Evolutionary conservation across 169 alveolate species (phyloP).

Genomic region (Theileria parva): DNA sequence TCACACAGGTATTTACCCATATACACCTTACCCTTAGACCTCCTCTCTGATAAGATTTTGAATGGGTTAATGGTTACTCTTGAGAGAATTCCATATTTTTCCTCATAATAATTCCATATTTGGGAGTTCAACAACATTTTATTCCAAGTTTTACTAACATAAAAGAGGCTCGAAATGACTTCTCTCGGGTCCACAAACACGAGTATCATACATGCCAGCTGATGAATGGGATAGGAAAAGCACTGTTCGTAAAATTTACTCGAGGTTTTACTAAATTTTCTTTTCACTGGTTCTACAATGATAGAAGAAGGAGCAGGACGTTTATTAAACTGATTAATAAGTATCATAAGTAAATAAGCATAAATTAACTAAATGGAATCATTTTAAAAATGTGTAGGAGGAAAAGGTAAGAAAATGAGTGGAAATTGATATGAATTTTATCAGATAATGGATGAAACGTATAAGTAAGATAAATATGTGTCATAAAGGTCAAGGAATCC

Average conservation of each 20-base stretch:
- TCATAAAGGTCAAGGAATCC: not conserved
- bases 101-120: conserved; percentile 15
- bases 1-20: conserved; percentile 10
- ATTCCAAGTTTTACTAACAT: conserved; percentile 12
- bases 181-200: conserved; percentile 11
- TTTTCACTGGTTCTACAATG: not conserved
- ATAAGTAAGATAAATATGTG: not conserved
- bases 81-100: conserved; percentile 16
- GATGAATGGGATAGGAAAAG: not conserved
- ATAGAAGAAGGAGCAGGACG: not conserved
- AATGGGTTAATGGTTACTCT: conserved; percentile 13
- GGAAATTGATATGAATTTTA: not conserved
- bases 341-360: not conserved
- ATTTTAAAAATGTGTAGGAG: not conserved
- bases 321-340: not conserved
- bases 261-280: not conserved
- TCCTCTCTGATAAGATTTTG: conserved; percentile 7
- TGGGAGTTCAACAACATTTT: not conserved
- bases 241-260: conserved; percentile 7
- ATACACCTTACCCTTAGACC: conserved; percentile 17
- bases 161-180: not conserved
- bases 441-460: not conserved
- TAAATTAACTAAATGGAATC: not conserved
- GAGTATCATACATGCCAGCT: not conserved
- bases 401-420: not conserved